Evolutionary conservation across 805 yeast genomes (phyloP), one percentile per base, ranked within the genome.

Genomic region (Teunomyces aglyptinius): DNA sequence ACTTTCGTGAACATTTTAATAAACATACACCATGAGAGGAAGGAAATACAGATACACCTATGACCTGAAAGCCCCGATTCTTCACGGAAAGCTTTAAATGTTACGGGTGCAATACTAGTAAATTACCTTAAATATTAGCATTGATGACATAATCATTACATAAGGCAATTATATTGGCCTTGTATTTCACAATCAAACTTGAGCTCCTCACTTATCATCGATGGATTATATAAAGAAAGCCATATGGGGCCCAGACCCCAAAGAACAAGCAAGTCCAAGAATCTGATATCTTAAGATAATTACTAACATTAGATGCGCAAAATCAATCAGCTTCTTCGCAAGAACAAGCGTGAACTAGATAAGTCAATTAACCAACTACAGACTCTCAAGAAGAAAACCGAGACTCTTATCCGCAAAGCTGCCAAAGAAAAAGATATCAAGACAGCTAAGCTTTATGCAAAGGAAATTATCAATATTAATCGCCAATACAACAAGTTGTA

Each of bases 221-320:
- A 92, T 92, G 98, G 89, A 92, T 61, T 85, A 76, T 63, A 64
- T 92, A 28, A 91, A 89, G 69, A 83, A 85, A 61, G 87, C 91
- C 3, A 84, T 92, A 32, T 92, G 95, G 86, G 99, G 99, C 0
- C 97, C 98, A 0, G 97, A 91, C 61, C 97, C 97, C 35, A 85
- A 85, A 59, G 98, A 89, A 58, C 96, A 86, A 58, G 83, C 76
- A 64, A 42, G 80, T 71, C 1, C 20, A 4, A 19, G 1, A 10
- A n/a, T 5, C 15, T 13, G 4, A 1, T 0, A 3, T 7, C 13
- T 15, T 10, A 8, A 31, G 5, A 27, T 12, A 11, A 10, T 3
- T 39, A 35, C 47, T 31, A 33, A 45, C 32, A 28, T 46, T 49
- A 70, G 81, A 82, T 80, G 76, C 70, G 94, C 46, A 85, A 82